These are phyloP conservation scores for Podosphaera xanthii DNA, from an alignment of 2,329 filamentous ascomycete genomes.

Conservation along the genomic window DNA sequence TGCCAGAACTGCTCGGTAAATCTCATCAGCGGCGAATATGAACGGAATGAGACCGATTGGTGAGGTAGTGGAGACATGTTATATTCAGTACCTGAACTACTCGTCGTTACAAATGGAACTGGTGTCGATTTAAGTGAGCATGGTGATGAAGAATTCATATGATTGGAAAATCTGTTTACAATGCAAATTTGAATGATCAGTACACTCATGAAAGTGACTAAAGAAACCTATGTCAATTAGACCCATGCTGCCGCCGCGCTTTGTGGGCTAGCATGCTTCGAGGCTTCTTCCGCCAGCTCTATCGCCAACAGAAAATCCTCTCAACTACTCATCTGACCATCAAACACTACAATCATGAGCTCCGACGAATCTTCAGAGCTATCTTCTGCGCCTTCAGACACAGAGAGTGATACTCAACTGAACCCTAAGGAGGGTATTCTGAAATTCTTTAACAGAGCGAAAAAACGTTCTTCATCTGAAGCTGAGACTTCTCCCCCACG, in stretches of 20 bases:
- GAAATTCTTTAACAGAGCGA: conserved; percentile 40
- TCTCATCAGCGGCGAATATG: no score
- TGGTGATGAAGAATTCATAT: no score
- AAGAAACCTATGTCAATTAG: not conserved
- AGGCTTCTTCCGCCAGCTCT: conserved; percentile 7
- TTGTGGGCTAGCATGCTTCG: conserved; percentile 9
- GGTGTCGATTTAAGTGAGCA: no score
- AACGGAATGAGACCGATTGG: no score
- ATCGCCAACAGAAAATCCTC: conserved; percentile 2
- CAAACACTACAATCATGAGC: conserved; percentile 9
- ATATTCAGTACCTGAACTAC: no score
- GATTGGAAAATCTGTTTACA: no score
- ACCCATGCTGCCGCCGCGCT: conserved; percentile 4
- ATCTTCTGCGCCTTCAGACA: conserved; percentile 33
- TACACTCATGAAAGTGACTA: not conserved
- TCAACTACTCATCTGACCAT: not conserved
- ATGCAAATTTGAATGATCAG: no score
- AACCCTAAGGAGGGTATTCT: conserved; percentile 34
- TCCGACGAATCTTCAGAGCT: conserved; percentile 40
- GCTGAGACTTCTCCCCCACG: conserved; percentile 37
- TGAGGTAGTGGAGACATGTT: no score
- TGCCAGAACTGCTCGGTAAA: no score
- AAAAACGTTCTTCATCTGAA: conserved; percentile 23
- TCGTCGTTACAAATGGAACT: no score
- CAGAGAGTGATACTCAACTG: conserved; percentile 27